These are phyloP conservation scores for Corymbia calophylla DNA, from an alignment of 441 rosid species.

Conservation along the genomic window DNA sequence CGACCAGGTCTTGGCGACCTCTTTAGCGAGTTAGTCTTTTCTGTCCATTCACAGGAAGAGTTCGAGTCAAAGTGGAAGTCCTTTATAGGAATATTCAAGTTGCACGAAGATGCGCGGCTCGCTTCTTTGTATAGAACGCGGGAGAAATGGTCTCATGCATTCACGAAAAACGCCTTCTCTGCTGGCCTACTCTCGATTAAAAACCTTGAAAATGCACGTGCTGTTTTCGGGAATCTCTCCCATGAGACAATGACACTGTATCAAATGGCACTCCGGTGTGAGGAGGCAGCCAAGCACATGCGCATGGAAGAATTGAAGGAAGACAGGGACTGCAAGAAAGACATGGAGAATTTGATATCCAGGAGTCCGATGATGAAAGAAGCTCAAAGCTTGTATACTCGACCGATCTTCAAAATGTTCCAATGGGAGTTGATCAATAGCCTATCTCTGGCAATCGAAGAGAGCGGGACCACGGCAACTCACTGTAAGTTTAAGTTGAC, in stretches of 20 bases:
- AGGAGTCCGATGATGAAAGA: background rate
- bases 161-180: background rate
- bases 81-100: too few relatives aligned
- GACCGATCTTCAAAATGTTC: background rate
- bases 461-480: background rate
- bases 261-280: background rate
- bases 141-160: background rate
- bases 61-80: background rate
- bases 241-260: background rate
- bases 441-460: background rate
- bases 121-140: background rate
- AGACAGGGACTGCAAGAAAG: background rate
- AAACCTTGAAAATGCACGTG: background rate
- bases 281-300: accelerated
- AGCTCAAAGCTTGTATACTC: background rate
- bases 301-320: background rate
- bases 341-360: background rate
- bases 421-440: background rate
- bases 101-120: background rate
- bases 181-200: background rate
- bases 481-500: background rate
- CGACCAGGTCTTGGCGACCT: accelerated
- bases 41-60: background rate
- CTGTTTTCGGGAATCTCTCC: background rate
- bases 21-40: background rate